A percentile compares a stretch with the other conserved stretches of the same genome.
Evolutionary conservation across 2,329 filamentous ascomycete genomes (phyloP).

Genomic region (Dryadomyces quercus-mongolicae): DNA sequence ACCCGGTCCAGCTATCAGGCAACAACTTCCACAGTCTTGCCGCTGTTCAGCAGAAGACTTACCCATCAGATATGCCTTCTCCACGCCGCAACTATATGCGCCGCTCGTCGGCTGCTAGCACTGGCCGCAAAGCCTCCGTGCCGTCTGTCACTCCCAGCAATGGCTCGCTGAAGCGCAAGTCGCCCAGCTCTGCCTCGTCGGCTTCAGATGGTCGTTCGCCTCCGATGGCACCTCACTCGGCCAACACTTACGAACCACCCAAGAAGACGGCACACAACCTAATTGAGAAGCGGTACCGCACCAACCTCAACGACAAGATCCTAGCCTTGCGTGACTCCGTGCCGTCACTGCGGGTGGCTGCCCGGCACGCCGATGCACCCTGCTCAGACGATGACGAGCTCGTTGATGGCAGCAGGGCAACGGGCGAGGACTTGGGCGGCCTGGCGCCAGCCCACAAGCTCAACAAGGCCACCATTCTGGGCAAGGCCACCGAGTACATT

Average conservation of each 20-base stretch:
- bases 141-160: conserved; percentile 9
- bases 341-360: conserved; percentile 33
- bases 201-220: conserved; percentile 5
- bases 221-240: conserved; percentile 6
- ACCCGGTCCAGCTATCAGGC: conserved; percentile 21
- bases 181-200: conserved; percentile 12
- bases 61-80: background rate
- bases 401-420: conserved; percentile 23
- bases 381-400: conserved; percentile 28
- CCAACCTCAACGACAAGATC: conserved; percentile 77
- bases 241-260: conserved; percentile 12
- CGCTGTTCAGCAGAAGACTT: background rate
- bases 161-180: conserved; percentile 20
- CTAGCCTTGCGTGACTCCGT: conserved; percentile 63
- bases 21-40: background rate
- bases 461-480: conserved; percentile 35
- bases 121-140: background rate
- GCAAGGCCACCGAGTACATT: conserved; percentile 27
- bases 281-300: conserved; percentile 75
- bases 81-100: conserved; percentile 14
- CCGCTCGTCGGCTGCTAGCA: conserved; percentile 5
- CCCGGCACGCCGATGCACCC: conserved; percentile 24
- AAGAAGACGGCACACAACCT: conserved; percentile 80
- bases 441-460: conserved; percentile 26
- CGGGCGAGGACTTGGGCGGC: conserved; percentile 26